phyloP scores from a whole-genome alignment of 257 asterid species.

The Fraxinus anomala region DNA sequence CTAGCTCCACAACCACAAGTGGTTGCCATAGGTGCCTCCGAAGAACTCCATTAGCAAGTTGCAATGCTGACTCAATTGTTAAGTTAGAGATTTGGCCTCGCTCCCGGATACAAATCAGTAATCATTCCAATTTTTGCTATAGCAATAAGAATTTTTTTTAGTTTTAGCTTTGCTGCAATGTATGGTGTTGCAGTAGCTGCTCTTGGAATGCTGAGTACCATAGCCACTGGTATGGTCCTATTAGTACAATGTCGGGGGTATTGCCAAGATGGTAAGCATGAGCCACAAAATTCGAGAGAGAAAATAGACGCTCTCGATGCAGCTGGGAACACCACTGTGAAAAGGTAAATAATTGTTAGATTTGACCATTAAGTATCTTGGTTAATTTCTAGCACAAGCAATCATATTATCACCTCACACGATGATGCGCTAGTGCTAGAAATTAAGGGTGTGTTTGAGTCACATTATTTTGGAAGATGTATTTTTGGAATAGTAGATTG shows the following conservation, averaged over 20 bases:
- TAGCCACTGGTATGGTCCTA: conserved; percentile 57
- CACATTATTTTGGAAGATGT: too few relatives aligned
- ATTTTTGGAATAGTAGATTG: too few relatives aligned
- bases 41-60: too few relatives aligned
- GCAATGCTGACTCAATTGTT: too few relatives aligned
- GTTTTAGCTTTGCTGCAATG: conserved; percentile 55
- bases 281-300: conserved; percentile 44
- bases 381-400: too few relatives aligned
- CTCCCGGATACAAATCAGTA: conserved; percentile 53
- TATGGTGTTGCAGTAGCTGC: conserved; percentile 55
- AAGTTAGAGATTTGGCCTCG: conserved; percentile 53
- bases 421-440: too few relatives aligned
- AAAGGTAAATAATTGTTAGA: conserved; percentile 27
- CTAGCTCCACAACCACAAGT: too few relatives aligned
- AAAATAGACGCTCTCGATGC: conserved; percentile 55
- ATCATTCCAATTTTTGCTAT: conserved; percentile 49
- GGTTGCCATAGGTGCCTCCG: too few relatives aligned
- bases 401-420: too few relatives aligned
- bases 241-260: conserved; percentile 57
- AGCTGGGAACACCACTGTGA: conserved; percentile 58
- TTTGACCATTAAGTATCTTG: neutral
- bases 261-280: conserved; percentile 60
- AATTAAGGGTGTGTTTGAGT: too few relatives aligned
- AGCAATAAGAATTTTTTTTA: conserved; percentile 45
- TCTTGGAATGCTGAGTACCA: conserved; percentile 55